Evolutionary conservation across 495 filamentous ascomycete genomes (phyloP).

Genomic region (Aspergillus leporis): DNA sequence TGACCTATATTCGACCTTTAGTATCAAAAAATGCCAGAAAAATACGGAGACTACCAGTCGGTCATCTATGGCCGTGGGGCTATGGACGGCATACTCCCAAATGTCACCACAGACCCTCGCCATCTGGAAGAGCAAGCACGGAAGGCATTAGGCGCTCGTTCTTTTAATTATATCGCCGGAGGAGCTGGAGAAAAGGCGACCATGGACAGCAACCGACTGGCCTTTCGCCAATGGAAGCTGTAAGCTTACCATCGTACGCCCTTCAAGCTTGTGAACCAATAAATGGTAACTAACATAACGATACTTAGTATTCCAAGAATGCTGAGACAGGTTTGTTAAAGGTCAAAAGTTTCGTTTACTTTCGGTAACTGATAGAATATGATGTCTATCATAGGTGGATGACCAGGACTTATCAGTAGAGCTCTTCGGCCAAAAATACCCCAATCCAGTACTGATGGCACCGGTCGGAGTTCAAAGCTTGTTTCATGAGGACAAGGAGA

Average conservation of each 20-base stretch:
- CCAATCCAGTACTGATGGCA: constrained; percentile 55
- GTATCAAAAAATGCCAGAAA: constrained; percentile 36
- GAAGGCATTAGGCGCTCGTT: constrained; percentile 44
- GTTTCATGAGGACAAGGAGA: constrained; percentile 57
- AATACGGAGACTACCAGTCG: constrained; percentile 47
- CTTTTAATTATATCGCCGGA: constrained; percentile 64
- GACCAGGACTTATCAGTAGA: constrained; percentile 53
- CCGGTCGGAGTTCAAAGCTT: constrained; percentile 60
- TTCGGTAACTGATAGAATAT: constrained; percentile 9
- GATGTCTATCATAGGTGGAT: constrained; percentile 29
- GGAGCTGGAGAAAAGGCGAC: constrained; percentile 65
- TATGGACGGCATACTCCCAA: constrained; percentile 46
- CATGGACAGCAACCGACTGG: constrained; percentile 63
- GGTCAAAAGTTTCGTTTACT: not conserved
- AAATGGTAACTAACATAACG: not conserved
- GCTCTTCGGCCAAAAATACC: constrained; percentile 57
- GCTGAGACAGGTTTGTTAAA: constrained; percentile 35
- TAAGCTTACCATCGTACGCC: constrained; percentile 19
- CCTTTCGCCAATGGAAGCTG: constrained; percentile 67
- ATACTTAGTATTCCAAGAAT: constrained; percentile 39
- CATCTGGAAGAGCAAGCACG: constrained; percentile 58
- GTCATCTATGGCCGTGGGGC: constrained; percentile 54
- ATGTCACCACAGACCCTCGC: constrained; percentile 61
- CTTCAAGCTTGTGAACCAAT: not conserved
- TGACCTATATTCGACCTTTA: not conserved